A percentile compares a stretch with the other conserved stretches of the same genome.
These are phyloP conservation scores for Capillidium rhysosporum DNA, from an alignment of 371 early-diverging fungal species.

Conservation along the genomic window DNA sequence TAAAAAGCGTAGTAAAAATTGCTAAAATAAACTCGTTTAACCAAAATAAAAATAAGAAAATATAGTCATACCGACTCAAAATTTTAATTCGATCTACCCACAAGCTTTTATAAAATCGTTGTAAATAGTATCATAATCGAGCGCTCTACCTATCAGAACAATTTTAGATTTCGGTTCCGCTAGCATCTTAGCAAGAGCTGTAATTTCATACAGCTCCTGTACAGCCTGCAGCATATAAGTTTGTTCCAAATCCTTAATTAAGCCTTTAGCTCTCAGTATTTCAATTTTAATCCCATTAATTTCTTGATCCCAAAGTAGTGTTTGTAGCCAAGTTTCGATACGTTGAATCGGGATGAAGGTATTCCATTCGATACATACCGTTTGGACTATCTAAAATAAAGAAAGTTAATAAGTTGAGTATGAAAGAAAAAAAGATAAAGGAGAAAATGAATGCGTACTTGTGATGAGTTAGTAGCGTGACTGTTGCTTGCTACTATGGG, in stretches of 20 bases:
- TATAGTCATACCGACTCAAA: no score
- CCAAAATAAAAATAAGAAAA: no score
- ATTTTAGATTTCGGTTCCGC: conserved; percentile 9
- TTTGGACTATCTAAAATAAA: conserved; percentile 1
- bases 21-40: no score
- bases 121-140: conserved; percentile 2
- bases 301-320: conserved; percentile 66
- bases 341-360: conserved; percentile 11
- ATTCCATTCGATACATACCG: not conserved
- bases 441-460: conserved; percentile 10
- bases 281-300: conserved; percentile 27
- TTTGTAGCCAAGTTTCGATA: conserved; percentile 78
- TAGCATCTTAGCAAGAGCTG: conserved; percentile 13
- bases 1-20: no score
- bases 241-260: conserved; percentile 25
- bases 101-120: no score
- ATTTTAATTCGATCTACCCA: no score
- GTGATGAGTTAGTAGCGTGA: not conserved
- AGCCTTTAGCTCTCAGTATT: conserved; percentile 69
- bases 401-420: conserved; percentile 2
- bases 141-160: conserved; percentile 16
- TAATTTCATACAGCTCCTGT: conserved; percentile 77
- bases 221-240: conserved; percentile 68
- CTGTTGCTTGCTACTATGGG: not conserved
- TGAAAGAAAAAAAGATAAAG: conserved; percentile 19